A percentile compares a stretch with the other conserved stretches of the same genome.
Conservation (phyloP, 441 rosid species). For the Flueggea neowawraea region DNA sequence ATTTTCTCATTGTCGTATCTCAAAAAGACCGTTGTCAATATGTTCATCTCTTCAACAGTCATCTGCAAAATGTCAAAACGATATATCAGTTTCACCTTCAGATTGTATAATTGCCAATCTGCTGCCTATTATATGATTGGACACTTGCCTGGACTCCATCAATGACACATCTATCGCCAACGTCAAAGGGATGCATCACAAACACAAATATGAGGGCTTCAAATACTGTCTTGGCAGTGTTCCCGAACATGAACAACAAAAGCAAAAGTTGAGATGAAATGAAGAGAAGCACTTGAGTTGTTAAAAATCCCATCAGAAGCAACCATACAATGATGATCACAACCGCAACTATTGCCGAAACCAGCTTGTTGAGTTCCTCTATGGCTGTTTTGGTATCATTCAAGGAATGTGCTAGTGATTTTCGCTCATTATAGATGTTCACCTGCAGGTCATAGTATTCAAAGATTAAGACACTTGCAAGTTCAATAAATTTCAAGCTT, state of each 20-base stretch:
- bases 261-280: slow-evolving; percentile 48
- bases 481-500: slow-evolving; percentile 4
- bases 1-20: slow-evolving; percentile 55
- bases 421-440: slow-evolving; percentile 49
- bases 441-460: slow-evolving; percentile 31
- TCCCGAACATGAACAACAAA: slow-evolving; percentile 42
- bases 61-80: slow-evolving; percentile 27
- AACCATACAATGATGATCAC: slow-evolving; percentile 32
- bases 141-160: slow-evolving; percentile 49
- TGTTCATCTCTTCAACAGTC: slow-evolving; percentile 59
- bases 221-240: slow-evolving; percentile 46
- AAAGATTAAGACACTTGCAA: no score
- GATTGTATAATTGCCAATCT: no score
- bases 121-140: neutral
- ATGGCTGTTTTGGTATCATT: slow-evolving; percentile 66
- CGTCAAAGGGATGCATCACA: slow-evolving; percentile 55
- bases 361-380: slow-evolving; percentile 54
- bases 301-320: slow-evolving; percentile 38
- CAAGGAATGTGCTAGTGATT: slow-evolving; percentile 49
- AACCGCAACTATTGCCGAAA: slow-evolving; percentile 28
- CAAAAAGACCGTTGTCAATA: slow-evolving; percentile 39
- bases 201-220: slow-evolving; percentile 64
- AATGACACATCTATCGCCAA: slow-evolving; percentile 61
- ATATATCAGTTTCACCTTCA: neutral
- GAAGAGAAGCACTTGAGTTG: slow-evolving; percentile 36